Conservation (phyloP, 257 asterid species). For the Solanum boliviense region DNA sequence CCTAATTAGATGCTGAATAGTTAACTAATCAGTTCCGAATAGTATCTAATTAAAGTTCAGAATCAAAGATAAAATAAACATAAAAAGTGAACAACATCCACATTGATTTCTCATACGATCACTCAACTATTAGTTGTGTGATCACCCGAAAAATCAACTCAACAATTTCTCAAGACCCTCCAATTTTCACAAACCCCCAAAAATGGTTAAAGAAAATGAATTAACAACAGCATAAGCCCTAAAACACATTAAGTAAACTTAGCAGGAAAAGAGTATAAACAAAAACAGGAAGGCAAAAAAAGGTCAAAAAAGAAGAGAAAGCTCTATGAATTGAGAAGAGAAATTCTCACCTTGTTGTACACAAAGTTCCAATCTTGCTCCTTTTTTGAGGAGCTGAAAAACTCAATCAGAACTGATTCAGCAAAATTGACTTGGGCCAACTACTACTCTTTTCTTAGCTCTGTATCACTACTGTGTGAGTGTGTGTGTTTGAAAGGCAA, state of each 20-base stretch:
- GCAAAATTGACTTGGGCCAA: constrained; percentile 37
- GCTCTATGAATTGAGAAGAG: neutral
- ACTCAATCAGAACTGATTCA: neutral
- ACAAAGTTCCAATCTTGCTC: neutral
- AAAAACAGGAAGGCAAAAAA: neutral
- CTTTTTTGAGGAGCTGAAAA: neutral
- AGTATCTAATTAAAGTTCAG: neutral
- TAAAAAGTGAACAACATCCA: neutral
- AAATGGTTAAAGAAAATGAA: neutral
- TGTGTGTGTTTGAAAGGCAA: neutral
- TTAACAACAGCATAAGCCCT: neutral
- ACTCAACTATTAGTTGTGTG: neutral
- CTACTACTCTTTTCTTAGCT: neutral
- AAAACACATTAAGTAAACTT: neutral
- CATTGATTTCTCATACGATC: neutral
- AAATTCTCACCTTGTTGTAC: neutral
- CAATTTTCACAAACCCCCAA: neutral
- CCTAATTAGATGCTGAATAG: neutral
- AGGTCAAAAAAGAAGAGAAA: neutral
- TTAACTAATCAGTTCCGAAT: neutral
- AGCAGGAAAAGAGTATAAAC: neutral
- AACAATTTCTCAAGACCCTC: neutral
- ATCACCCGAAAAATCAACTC: neutral
- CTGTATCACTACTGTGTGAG: neutral
- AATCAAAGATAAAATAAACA: neutral